A percentile compares a stretch with the other conserved stretches of the same genome.
Conservation (phyloP, 192 early-diverging fungal genomes). For the Obelidium mucronatum region DNA sequence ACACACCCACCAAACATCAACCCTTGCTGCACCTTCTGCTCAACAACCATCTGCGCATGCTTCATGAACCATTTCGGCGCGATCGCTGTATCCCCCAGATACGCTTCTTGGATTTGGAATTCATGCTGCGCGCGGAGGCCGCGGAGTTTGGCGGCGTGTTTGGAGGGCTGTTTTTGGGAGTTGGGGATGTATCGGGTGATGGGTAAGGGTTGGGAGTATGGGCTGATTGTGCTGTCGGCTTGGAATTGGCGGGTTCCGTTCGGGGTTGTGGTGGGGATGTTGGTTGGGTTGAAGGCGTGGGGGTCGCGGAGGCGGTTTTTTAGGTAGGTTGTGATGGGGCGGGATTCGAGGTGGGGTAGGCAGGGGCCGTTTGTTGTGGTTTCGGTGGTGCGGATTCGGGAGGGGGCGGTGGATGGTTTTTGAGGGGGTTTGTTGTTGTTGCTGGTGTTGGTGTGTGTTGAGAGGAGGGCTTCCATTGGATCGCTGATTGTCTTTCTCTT, state of each 20-base stretch:
- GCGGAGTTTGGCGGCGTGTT: conserved; percentile 17
- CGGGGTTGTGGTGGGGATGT: too few relatives aligned
- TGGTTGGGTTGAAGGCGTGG: neutral
- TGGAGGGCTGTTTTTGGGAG: conserved; percentile 7
- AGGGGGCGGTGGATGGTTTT: neutral
- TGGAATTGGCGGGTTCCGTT: conserved; percentile 8
- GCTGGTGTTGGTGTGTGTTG: too few relatives aligned
- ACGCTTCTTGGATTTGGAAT: conserved; percentile 10
- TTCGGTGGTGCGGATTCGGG: neutral
- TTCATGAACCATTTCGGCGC: conserved; percentile 16
- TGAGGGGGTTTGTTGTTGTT: too few relatives aligned
- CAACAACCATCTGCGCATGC: conserved; percentile 8
- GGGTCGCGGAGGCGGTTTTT: neutral
- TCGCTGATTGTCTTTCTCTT: too few relatives aligned
- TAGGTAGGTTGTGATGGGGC: conserved; percentile 17
- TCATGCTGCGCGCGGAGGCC: conserved; percentile 25
- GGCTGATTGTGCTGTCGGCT: conserved; percentile 16
- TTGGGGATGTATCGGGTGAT: conserved; percentile 24
- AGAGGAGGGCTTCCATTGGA: too few relatives aligned
- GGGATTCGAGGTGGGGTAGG: conserved; percentile 15
- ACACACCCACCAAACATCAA: conserved; percentile 23
- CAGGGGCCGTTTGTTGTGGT: neutral
- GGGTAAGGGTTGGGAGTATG: conserved; percentile 12
- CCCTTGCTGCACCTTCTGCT: neutral
- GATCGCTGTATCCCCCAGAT: conserved; percentile 11